These are phyloP conservation scores for Arthrobotrys musiformis DNA, from an alignment of 2,329 filamentous ascomycete genomes.

Conservation along the genomic window DNA sequence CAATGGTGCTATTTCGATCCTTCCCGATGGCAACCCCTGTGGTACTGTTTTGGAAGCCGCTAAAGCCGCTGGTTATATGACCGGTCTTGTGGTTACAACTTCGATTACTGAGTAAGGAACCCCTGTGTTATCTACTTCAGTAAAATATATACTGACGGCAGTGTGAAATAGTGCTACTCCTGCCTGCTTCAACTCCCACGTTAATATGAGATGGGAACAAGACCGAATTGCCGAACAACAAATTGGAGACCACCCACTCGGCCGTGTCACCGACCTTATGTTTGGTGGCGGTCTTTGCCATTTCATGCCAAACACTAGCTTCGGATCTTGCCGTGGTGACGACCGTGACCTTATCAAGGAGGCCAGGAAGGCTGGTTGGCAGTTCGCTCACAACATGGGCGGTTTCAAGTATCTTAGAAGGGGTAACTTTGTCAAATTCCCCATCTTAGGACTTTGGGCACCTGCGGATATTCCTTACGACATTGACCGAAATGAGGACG, in stretches of 20 bases:
- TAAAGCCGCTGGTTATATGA: conserved; percentile 89
- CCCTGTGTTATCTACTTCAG: background rate
- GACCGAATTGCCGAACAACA: conserved; percentile 94
- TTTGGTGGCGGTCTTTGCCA: conserved; percentile 92
- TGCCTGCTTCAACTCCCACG: conserved; percentile 92
- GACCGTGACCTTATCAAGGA: conserved; percentile 77
- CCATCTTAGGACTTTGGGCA: conserved; percentile 87
- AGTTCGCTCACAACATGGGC: conserved; percentile 76
- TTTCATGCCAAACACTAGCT: conserved; percentile 84
- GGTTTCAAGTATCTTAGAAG: conserved; percentile 79
- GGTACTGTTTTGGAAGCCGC: conserved; percentile 94
- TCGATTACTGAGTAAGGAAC: conserved; percentile 78
- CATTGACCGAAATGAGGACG: conserved; percentile 82
- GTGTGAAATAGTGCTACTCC: conserved; percentile 77
- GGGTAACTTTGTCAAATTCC: conserved; percentile 77
- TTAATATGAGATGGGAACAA: conserved; percentile 80
- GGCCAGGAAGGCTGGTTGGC: conserved; percentile 81
- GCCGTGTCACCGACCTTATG: conserved; percentile 88
- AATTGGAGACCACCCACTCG: conserved; percentile 85
- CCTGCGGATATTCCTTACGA: conserved; percentile 87
- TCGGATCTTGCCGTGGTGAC: conserved; percentile 84
- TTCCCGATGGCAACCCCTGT: conserved; percentile 86
- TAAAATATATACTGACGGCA: conserved; percentile 17
- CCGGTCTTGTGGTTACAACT: conserved; percentile 93
- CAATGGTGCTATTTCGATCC: conserved; percentile 91